Conservation (phyloP, 1,139 yeast species). For the Lodderomyces elongisporus region DNA sequence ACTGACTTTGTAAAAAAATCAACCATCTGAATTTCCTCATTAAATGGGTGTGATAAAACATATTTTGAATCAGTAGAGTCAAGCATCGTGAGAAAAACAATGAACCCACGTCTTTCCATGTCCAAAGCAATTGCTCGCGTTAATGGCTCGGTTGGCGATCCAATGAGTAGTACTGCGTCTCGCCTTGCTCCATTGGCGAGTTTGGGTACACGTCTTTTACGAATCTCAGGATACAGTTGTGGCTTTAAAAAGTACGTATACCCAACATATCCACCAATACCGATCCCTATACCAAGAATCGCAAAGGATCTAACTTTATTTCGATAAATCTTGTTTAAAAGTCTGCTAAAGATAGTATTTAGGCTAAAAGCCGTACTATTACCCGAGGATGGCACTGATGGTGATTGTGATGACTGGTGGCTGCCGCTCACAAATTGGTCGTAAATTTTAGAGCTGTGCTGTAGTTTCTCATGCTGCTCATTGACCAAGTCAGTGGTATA, state of each 20-base stretch:
- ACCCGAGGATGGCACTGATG: background rate
- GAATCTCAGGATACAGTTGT: conserved; percentile 5
- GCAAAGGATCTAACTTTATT: conserved; percentile 17
- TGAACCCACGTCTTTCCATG: conserved; percentile 72
- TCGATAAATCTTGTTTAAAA: conserved; percentile 11
- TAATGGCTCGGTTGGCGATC: conserved; percentile 74
- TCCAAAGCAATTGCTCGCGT: conserved; percentile 68
- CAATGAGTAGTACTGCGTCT: conserved; percentile 69
- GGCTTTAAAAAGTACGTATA: background rate
- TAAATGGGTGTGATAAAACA: conserved; percentile 53
- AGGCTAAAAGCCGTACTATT: no score
- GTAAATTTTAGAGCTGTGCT: conserved; percentile 15
- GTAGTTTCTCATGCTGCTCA: conserved; percentile 21
- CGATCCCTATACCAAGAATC: conserved; percentile 27
- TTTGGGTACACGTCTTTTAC: conserved; percentile 55
- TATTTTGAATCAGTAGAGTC: conserved; percentile 59
- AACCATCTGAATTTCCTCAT: conserved; percentile 45
- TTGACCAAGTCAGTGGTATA: conserved; percentile 22
- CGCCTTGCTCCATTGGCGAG: conserved; percentile 66
- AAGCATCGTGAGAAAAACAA: conserved; percentile 69
- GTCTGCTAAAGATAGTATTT: conserved; percentile 8
- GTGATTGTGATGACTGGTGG: conserved; percentile 7
- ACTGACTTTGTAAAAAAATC: conserved; percentile 28
- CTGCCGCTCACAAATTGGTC: conserved; percentile 16
- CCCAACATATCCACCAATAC: conserved; percentile 15